Base-by-base conservation (phyloP, 129 eudicot species). In the Tagetes patula region DNA sequence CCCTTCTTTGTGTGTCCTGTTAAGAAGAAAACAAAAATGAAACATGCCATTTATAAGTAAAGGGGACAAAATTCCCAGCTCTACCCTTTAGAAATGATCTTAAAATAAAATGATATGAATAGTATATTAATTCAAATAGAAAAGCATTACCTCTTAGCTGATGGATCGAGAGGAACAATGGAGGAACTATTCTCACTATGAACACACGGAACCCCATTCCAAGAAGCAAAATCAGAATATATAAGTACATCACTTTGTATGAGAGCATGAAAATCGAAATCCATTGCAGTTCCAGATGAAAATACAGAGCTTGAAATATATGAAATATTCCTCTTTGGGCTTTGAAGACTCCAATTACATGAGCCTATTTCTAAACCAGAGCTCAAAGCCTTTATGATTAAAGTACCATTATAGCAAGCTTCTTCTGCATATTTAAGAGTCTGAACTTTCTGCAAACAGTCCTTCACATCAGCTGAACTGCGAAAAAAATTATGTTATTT, bases 301-400 rank as follows among this genome's bases (percentile, higher is more conserved):
- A 81, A 71, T 45, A 88, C 73, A 9, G 96, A 84, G 79, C 81
- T 77, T 69, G 88, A 84, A 75, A 93, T 60, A 75, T 79, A 83
- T 9, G 82, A 71, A 65, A 84, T 67, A 55, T 77, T 81, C 65
- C 80, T 79, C 72, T 84, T 86, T n/a, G 96, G 96, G 59, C 86
- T 36, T 39, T 43, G 77, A 58, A 93, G 74, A 67, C 70, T 76
- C 98, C 98, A 93, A 80, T 93, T 93, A 73, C 87, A 87, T 59
- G 96, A 58, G 58, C 98, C 96, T 54, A 93, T 84, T 69, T 87
- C 98, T 54, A 89, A 80, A 72, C 98, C 98, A 62, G 98, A 93
- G 78, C 92, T 87, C 71, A 84, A 86, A 54, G 96, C 96, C 79
- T 83, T 84, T 37, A 93, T 65, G 8, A 82, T 36, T 73, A 93